These are phyloP conservation scores for Hypholoma fasciculare DNA, from an alignment of 768 basidiomycete genomes.

Conservation along the genomic window DNA sequence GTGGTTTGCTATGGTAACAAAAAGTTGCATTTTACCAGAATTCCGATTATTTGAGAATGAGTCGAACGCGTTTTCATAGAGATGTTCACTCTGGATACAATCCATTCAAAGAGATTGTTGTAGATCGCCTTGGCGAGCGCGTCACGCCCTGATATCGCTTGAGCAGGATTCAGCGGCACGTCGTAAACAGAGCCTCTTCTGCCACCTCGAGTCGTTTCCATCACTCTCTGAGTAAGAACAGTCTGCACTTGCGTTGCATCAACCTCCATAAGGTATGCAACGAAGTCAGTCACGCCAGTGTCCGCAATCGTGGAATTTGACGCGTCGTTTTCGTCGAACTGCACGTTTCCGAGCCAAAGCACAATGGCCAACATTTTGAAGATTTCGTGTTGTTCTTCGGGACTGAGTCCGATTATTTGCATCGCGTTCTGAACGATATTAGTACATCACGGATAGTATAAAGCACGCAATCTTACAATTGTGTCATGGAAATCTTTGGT, in stretches of 20 bases:
- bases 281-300: constrained; percentile 89
- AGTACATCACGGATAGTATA: constrained; percentile 1
- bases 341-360: constrained; percentile 96
- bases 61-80: constrained; percentile 90
- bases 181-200: constrained; percentile 96
- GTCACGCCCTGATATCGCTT: constrained; percentile 86
- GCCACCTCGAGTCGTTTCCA: constrained; percentile 94
- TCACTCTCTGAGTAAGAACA: constrained; percentile 77
- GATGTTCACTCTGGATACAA: constrained; percentile 91
- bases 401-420: constrained; percentile 86
- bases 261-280: constrained; percentile 91
- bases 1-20: background rate
- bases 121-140: constrained; percentile 96
- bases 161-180: constrained; percentile 91
- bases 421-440: constrained; percentile 72
- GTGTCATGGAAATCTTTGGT: constrained; percentile 86
- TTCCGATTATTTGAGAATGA: constrained; percentile 85
- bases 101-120: constrained; percentile 99
- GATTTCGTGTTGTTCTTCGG: constrained; percentile 87
- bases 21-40: constrained; percentile 56
- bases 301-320: constrained; percentile 85
- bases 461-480: constrained; percentile 51
- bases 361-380: constrained; percentile 90
- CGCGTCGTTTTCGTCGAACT: constrained; percentile 85
- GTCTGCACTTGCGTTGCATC: constrained; percentile 82